These are phyloP conservation scores for Candida maltosa DNA, from an alignment of 805 yeast genomes.

Conservation along the genomic window DNA sequence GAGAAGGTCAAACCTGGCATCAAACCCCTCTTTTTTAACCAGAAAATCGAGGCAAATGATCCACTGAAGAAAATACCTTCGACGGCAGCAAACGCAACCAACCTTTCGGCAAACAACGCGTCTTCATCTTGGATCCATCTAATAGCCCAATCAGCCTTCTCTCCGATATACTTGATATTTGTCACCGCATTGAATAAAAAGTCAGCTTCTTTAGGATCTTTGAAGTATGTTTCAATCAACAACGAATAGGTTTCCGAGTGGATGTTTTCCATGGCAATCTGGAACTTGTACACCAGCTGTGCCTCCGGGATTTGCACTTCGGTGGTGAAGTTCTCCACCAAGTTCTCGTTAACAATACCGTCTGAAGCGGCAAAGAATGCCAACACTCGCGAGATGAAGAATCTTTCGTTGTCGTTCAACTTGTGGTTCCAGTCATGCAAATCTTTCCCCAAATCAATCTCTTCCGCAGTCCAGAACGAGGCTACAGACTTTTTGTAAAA, in stretches of 20 bases:
- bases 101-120: slow-evolving; percentile 90
- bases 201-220: slow-evolving; percentile 91
- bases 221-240: slow-evolving; percentile 90
- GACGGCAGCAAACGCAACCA: slow-evolving; percentile 97
- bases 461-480: slow-evolving; percentile 99
- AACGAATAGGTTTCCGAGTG: slow-evolving; percentile 96
- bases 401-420: slow-evolving; percentile 88
- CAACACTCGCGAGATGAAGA: slow-evolving; percentile 84
- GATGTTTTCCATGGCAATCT: slow-evolving; percentile 99
- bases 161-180: slow-evolving; percentile 91
- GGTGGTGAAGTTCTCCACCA: slow-evolving; percentile 95
- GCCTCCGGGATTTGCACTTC: slow-evolving; percentile 98
- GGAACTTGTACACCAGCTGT: slow-evolving; percentile 98
- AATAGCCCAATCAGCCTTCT: slow-evolving; percentile 98
- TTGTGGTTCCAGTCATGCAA: slow-evolving; percentile 86
- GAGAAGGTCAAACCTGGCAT: slow-evolving; percentile 99
- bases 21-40: slow-evolving; percentile 98
- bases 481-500: slow-evolving; percentile 99
- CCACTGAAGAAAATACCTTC: slow-evolving; percentile 99
- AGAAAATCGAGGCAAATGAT: slow-evolving; percentile 95
- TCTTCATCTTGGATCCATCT: slow-evolving; percentile 91
- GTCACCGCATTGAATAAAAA: slow-evolving; percentile 93
- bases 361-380: slow-evolving; percentile 99
- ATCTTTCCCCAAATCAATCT: slow-evolving; percentile 93
- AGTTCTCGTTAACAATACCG: slow-evolving; percentile 96